Percentiles rank a stretch among this genome's conserved stretches.
Conservation (phyloP, 2,329 filamentous ascomycete genomes). For the Epichloe brachyelytri region DNA sequence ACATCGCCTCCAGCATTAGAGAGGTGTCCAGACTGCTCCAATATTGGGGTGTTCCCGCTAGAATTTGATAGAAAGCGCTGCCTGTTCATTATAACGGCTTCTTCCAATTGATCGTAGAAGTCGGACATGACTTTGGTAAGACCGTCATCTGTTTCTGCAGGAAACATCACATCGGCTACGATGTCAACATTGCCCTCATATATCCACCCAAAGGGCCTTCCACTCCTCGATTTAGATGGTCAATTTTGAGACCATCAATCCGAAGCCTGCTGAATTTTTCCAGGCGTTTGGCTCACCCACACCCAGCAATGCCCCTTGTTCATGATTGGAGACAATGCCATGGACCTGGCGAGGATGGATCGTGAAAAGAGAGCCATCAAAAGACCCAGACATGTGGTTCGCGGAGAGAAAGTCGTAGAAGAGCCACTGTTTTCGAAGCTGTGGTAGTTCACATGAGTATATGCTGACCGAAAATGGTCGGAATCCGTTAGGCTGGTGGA, state of each 20-base stretch:
- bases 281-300: constrained; percentile 59
- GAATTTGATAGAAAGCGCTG: constrained; percentile 46
- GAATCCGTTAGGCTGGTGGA: constrained; percentile 83
- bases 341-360: constrained; percentile 91
- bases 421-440: constrained; percentile 87
- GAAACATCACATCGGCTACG: constrained; percentile 89
- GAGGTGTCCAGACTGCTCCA: constrained; percentile 21
- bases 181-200: constrained; percentile 96
- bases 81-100: constrained; percentile 70
- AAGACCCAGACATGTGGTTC: constrained; percentile 91
- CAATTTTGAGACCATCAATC: constrained; percentile 87
- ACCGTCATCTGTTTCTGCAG: constrained; percentile 73
- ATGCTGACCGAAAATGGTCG: constrained; percentile 94
- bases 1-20: constrained; percentile 15
- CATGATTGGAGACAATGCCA: constrained; percentile 51
- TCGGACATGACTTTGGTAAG: constrained; percentile 93
- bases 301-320: constrained; percentile 39
- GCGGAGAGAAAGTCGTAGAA: constrained; percentile 96
- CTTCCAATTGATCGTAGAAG: constrained; percentile 91
- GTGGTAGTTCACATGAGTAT: constrained; percentile 86
- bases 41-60: constrained; percentile 14
- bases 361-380: constrained; percentile 90
- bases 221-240: constrained; percentile 87
- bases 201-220: constrained; percentile 93
- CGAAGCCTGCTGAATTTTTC: constrained; percentile 94